Evolutionary conservation across 2,329 filamentous ascomycete genomes (phyloP), one percentile per base, ranked within the genome.

Genomic region (Aspergillus brunneoviolaceus): DNA sequence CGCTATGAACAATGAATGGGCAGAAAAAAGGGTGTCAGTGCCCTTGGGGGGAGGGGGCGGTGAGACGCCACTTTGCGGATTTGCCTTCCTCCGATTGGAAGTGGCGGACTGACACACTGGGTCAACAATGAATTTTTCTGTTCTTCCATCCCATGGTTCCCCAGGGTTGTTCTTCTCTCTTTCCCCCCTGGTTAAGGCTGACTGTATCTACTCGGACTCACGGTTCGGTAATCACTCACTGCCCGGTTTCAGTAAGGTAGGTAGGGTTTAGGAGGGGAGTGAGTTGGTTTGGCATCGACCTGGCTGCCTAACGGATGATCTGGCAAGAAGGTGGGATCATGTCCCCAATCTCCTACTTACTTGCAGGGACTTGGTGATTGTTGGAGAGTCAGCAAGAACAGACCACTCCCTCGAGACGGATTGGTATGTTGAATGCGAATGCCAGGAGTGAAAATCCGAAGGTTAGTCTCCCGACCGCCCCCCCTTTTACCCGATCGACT

Each of bases 41-140:
- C 31, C 21, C 53, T 16, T 16, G 39, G n/a, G 39, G 16, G 6
- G 9, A 5, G 39, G 53, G 53, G 53, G 53, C 53, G 53, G 53
- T 55, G 53, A 55, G 53, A 19, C 39, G 39, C 39, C 39, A 45
- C 39, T 45, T 35, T 19, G 39, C 27, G 25, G 19, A 27, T 49
- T 61, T 59, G 59, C 59, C 59, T 53, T 56, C 56, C 51, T 47
- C 50, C 55, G 47, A 56, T 59, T 56, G 51, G 57, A 39, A 27
- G n/a, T 48, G 14, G 42, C 45, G 31, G 47, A 31, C 53, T 39
- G 51, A 16, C 53, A 48, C 25, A 42, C 27, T 31, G 52, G 39
- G 39, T 25, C 39, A 23, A 16, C 27, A 47, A 31, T 47, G 39
- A 45, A 19, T 55, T 55, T 39, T 47, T 39, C 52, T 48, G 11